These are phyloP conservation scores for Arthroderma sp. DNA, from an alignment of 2,329 filamentous ascomycete species.

Conservation along the genomic window DNA sequence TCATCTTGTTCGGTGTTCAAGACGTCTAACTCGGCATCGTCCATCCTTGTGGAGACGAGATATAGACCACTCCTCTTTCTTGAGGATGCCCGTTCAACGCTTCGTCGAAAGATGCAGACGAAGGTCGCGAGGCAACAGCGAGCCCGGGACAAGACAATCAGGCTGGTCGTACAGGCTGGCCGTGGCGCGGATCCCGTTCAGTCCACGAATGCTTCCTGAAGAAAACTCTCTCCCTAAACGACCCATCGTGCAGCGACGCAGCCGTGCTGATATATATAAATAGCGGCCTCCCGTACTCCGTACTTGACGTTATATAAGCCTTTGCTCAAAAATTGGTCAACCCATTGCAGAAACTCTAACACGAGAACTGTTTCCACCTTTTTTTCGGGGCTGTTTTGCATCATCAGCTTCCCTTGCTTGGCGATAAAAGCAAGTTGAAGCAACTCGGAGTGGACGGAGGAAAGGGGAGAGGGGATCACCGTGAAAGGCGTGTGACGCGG, in stretches of 20 bases:
- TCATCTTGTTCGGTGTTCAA: slow-evolving; percentile 6
- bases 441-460: too few species aligned
- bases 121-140: background rate
- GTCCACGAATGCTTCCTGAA: background rate
- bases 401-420: background rate
- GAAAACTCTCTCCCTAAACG: background rate
- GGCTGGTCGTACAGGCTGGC: background rate
- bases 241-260: background rate
- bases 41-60: background rate
- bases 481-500: background rate
- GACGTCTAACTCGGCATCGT: background rate
- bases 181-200: background rate
- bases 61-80: background rate
- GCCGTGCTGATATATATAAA: background rate
- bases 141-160: background rate
- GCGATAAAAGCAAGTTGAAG: too few species aligned
- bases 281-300: background rate
- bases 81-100: too few species aligned
- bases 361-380: background rate
- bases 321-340: background rate
- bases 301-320: background rate
- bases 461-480: background rate
- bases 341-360: background rate
- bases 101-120: too few species aligned
- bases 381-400: background rate